Evolutionary conservation across 2,329 filamentous ascomycete genomes (phyloP).

Genomic region (Ophiostoma triangulosporum): DNA sequence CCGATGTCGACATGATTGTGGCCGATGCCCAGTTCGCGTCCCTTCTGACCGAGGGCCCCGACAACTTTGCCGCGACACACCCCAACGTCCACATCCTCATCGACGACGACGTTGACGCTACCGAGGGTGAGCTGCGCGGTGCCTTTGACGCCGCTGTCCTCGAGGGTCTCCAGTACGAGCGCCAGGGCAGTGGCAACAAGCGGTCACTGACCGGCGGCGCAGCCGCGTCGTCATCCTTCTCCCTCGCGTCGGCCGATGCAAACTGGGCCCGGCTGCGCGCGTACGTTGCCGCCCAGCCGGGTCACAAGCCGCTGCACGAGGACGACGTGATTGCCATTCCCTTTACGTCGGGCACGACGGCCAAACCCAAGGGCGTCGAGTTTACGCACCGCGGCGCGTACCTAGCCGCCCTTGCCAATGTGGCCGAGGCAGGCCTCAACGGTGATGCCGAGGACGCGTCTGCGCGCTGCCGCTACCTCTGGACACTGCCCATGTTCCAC

Average conservation of each 20-base stretch:
- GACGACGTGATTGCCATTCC: constrained; percentile 74
- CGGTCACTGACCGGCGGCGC: neutral
- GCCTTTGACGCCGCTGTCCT: constrained; percentile 73
- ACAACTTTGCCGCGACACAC: constrained; percentile 46
- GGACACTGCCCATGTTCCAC: constrained; percentile 82
- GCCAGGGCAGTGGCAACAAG: neutral
- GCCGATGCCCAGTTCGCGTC: constrained; percentile 68
- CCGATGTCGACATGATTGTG: constrained; percentile 75
- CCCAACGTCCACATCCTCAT: constrained; percentile 58
- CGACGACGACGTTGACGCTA: constrained; percentile 69
- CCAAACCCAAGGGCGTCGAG: constrained; percentile 80
- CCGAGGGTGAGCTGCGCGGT: constrained; percentile 58
- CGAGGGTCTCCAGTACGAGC: constrained; percentile 65
- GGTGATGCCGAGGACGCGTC: neutral
- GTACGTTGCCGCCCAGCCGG: constrained; percentile 25
- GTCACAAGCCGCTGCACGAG: constrained; percentile 45
- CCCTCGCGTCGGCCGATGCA: constrained; percentile 28
- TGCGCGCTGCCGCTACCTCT: constrained; percentile 68
- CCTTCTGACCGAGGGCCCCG: constrained; percentile 37
- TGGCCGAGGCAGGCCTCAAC: constrained; percentile 81
- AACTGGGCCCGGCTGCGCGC: constrained; percentile 64
- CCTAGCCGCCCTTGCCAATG: constrained; percentile 68
- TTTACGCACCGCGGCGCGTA: constrained; percentile 84
- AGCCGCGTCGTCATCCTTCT: neutral
- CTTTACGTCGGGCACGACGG: constrained; percentile 90